These are phyloP conservation scores for Stygiomarasmius scandens DNA, from an alignment of 1,284 basidiomycete species.

Conservation along the genomic window DNA sequence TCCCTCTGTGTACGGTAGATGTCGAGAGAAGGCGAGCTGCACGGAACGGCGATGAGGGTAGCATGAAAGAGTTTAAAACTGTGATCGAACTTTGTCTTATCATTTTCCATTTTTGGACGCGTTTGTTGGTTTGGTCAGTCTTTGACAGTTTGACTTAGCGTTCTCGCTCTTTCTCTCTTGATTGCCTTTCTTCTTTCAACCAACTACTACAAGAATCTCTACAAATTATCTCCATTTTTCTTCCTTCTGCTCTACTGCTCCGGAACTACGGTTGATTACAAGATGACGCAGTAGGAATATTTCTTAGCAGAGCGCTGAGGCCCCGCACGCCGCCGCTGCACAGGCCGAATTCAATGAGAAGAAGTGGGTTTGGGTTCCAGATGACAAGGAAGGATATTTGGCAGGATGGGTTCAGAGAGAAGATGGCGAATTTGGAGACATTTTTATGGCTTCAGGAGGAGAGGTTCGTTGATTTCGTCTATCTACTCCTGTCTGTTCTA, in stretches of 20 bases:
- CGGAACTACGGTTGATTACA: too few relatives aligned
- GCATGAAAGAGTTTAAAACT: background rate
- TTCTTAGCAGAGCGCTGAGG: constrained; percentile 58
- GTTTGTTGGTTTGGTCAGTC: background rate
- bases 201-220: background rate
- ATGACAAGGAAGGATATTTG: constrained; percentile 86
- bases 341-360: constrained; percentile 97
- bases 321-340: constrained; percentile 79
- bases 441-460: constrained; percentile 80
- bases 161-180: background rate
- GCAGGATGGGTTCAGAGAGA: constrained; percentile 90
- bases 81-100: background rate
- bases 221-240: background rate
- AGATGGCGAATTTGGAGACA: constrained; percentile 75
- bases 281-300: background rate
- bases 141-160: background rate
- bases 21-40: background rate
- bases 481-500: constrained; percentile 1
- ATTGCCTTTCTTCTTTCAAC: background rate
- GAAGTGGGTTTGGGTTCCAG: constrained; percentile 97
- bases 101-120: background rate
- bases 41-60: constrained; percentile 9
- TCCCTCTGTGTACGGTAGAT: constrained; percentile 51
- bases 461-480: constrained; percentile 52
- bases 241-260: background rate